phyloP scores from a whole-genome alignment of 2,329 filamentous ascomycete genomes.

The Bipolaris zeicola region DNA sequence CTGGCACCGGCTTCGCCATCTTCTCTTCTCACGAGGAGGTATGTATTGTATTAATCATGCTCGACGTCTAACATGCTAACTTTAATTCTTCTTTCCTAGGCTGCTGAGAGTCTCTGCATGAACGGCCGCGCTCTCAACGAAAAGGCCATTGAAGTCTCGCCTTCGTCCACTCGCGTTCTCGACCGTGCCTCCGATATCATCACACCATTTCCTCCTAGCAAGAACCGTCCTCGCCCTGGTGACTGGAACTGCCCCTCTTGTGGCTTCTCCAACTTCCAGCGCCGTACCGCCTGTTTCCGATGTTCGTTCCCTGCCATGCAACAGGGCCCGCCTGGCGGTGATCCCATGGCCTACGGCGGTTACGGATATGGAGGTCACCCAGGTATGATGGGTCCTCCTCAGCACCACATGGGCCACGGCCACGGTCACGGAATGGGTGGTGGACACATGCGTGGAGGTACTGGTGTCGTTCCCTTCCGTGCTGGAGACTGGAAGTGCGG shows the following conservation, averaged over 20 bases:
- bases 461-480: slow-evolving; percentile 91
- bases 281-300: slow-evolving; percentile 96
- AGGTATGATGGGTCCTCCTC: slow-evolving; percentile 59
- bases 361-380: slow-evolving; percentile 63
- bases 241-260: slow-evolving; percentile 99
- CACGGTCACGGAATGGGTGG: slow-evolving; percentile 55
- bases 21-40: slow-evolving; percentile 99
- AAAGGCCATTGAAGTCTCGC: slow-evolving; percentile 98
- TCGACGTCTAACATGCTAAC: slow-evolving; percentile 14
- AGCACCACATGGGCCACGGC: slow-evolving; percentile 68
- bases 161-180: slow-evolving; percentile 93
- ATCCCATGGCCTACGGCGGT: slow-evolving; percentile 68
- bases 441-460: slow-evolving; percentile 72
- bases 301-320: slow-evolving; percentile 98
- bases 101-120: slow-evolving; percentile 98
- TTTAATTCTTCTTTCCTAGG: slow-evolving; percentile 59
- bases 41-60: slow-evolving; percentile 43
- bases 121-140: slow-evolving; percentile 97
- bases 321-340: slow-evolving; percentile 70
- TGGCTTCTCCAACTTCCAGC: slow-evolving; percentile 99
- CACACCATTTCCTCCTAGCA: slow-evolving; percentile 96
- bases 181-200: slow-evolving; percentile 95
- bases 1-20: slow-evolving; percentile 94
- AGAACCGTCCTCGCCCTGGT: slow-evolving; percentile 94
- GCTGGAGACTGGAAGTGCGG: slow-evolving; percentile 99